These are phyloP conservation scores for Colletotrichum theobromicola DNA, from an alignment of 2,329 filamentous ascomycete species.

Conservation along the genomic window DNA sequence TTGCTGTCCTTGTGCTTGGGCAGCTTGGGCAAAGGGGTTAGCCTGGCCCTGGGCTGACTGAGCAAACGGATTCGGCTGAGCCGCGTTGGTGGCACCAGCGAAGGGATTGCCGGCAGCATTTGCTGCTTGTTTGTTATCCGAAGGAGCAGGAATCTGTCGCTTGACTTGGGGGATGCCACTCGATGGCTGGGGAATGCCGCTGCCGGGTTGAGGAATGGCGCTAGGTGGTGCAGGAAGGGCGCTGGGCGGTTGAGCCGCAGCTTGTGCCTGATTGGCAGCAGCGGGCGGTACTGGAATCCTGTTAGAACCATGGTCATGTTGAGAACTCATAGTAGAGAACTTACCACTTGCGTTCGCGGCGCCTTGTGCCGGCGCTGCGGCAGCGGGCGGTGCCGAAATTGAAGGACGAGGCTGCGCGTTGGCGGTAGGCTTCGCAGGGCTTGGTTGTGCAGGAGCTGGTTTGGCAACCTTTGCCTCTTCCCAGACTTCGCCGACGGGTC, in stretches of 20 bases:
- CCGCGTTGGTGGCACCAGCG: not conserved
- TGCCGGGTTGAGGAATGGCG: not conserved
- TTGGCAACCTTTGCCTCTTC: slow-evolving; percentile 69
- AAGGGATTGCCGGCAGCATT: slow-evolving; percentile 14
- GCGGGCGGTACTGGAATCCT: not conserved
- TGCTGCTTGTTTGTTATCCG: not conserved
- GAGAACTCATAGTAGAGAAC: slow-evolving; percentile 16
- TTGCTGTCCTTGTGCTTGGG: slow-evolving; percentile 3
- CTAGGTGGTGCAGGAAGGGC: not conserved
- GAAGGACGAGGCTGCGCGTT: slow-evolving; percentile 17
- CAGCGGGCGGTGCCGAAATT: not conserved
- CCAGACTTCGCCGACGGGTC: slow-evolving; percentile 87
- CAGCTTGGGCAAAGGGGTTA: slow-evolving; percentile 14
- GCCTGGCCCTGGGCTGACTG: not conserved
- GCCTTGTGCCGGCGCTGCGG: slow-evolving; percentile 18
- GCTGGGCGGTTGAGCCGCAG: not conserved
- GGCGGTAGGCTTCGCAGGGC: slow-evolving; percentile 16
- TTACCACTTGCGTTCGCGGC: slow-evolving; percentile 20
- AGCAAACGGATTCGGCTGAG: not conserved
- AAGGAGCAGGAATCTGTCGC: not conserved
- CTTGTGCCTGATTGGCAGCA: not conserved
- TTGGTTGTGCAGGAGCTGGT: slow-evolving; percentile 22
- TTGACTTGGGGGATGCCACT: slow-evolving; percentile 12
- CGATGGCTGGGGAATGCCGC: slow-evolving; percentile 1
- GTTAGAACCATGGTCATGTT: not conserved